These are phyloP conservation scores for Sclerotinia nivalis DNA, from an alignment of 2,329 filamentous ascomycete species.

Conservation along the genomic window DNA sequence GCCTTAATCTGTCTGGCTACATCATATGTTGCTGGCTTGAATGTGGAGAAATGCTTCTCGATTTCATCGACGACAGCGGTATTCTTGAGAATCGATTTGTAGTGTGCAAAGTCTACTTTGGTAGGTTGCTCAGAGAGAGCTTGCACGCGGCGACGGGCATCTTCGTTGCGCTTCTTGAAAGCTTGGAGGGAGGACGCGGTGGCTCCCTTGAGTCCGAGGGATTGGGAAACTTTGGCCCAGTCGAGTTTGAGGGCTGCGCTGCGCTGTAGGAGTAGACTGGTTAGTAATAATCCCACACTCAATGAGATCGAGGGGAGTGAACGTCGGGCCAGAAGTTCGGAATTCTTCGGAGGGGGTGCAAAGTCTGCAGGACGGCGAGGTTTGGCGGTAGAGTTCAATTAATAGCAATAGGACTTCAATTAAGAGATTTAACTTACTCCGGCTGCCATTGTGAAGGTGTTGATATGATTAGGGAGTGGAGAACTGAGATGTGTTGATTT, in stretches of 20 bases:
- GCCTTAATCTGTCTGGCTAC: constrained; percentile 92
- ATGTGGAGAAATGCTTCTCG: constrained; percentile 88
- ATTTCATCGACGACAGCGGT: constrained; percentile 93
- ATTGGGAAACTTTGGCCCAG: constrained; percentile 93
- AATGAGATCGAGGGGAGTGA: not conserved
- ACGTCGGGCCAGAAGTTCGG: constrained; percentile 11
- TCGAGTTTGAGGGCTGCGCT: constrained; percentile 99
- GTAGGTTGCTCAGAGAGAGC: constrained; percentile 80
- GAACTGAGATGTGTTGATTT: constrained; percentile 46
- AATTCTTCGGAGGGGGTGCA: constrained; percentile 25
- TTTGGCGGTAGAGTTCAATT: not conserved
- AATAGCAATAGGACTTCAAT: constrained; percentile 23
- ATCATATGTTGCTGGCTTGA: constrained; percentile 94
- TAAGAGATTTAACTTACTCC: constrained; percentile 57
- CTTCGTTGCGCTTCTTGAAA: constrained; percentile 99
- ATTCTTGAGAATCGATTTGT: constrained; percentile 94
- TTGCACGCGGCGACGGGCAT: constrained; percentile 91
- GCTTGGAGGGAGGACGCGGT: constrained; percentile 87
- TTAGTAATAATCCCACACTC: constrained; percentile 27
- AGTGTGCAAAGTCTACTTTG: constrained; percentile 88
- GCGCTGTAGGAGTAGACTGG: constrained; percentile 59
- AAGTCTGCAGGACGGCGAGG: constrained; percentile 2
- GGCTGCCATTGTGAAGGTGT: constrained; percentile 61
- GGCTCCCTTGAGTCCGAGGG: constrained; percentile 93
- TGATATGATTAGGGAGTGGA: constrained; percentile 51